Conservation (phyloP, 2,329 filamentous ascomycete genomes). For the Moelleriella libera region DNA sequence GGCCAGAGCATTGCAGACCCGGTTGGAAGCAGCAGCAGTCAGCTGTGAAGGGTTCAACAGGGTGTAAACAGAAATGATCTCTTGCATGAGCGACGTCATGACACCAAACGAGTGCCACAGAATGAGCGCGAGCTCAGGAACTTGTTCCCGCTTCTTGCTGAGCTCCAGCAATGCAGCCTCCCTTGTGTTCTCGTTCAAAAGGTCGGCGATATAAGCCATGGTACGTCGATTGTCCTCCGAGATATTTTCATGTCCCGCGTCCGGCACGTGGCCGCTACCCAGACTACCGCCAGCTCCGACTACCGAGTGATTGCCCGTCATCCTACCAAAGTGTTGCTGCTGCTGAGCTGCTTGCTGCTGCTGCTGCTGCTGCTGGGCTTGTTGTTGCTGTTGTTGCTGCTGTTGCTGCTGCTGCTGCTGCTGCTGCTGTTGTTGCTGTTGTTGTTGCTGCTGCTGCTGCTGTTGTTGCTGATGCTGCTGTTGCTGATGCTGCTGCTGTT, state of each 20-base stretch:
- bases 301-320: slow-evolving; percentile 51
- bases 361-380: slow-evolving; percentile 33
- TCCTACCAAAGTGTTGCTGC: slow-evolving; percentile 10
- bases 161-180: slow-evolving; percentile 88
- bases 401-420: slow-evolving; percentile 23
- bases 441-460: slow-evolving; percentile 32
- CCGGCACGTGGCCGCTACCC: slow-evolving; percentile 35
- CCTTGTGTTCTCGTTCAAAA: slow-evolving; percentile 73
- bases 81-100: slow-evolving; percentile 93
- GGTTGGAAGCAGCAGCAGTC: slow-evolving; percentile 91
- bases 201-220: slow-evolving; percentile 83
- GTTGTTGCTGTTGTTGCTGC: slow-evolving; percentile 30
- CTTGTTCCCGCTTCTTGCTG: slow-evolving; percentile 97
- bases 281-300: slow-evolving; percentile 25
- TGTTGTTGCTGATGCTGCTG: slow-evolving; percentile 25
- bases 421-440: slow-evolving; percentile 29
- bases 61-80: slow-evolving; percentile 98
- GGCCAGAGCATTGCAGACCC: slow-evolving; percentile 93
- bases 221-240: slow-evolving; percentile 87
- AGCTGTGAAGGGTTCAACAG: slow-evolving; percentile 93
- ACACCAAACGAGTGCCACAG: slow-evolving; percentile 98
- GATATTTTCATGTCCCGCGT: slow-evolving; percentile 49
- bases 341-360: background rate
- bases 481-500: slow-evolving; percentile 35
- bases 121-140: slow-evolving; percentile 88